Base-by-base conservation (phyloP, 192 early-diverging fungal species). In the Dissophora globulifera region DNA sequence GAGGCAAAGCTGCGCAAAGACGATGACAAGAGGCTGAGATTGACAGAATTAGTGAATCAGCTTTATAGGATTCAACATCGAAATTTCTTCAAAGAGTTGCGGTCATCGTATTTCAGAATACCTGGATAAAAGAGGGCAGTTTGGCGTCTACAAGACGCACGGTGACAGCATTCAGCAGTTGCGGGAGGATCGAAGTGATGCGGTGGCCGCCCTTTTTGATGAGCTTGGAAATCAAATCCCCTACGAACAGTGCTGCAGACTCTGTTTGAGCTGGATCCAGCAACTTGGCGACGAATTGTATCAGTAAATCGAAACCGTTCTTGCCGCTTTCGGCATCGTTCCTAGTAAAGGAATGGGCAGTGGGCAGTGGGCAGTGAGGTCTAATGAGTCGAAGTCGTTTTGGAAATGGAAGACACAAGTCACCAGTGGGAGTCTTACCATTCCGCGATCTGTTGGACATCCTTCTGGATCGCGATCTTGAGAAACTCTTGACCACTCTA, bases 1-100 rank as follows among this genome's bases (percentile, higher is more conserved):
- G n/a, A 85, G 58, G 35, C 93, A 84, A 48, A 97, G 83, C 46
- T 97, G 93, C 26, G 91, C 93, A 78, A 96, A 95, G 22, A 96
- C 87, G 49, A 92, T 81, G n/a, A 97, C 71, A 13, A 96, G 80
- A 20, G 94, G 92, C 79, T 93, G 13, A 13, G 6, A 13, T 38
- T 38, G 58, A 22, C 32, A 11, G 25, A 0, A n/a, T 0, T 6
- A 27, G 47, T 20, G 20, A 16, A 35, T n/a, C n/a, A n/a, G n/a
- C n/a, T n/a, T n/a, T n/a, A n/a, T n/a, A n/a, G n/a, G n/a, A n/a
- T n/a, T n/a, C n/a, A n/a, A n/a, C n/a, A n/a, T n/a, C n/a, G n/a
- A n/a, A n/a, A n/a, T n/a, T n/a, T 16, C 13, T 26, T 2, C 20
- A 50, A 25, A 50, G 3, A 12, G 30, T 4, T 4, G n/a, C 19